Conservation (phyloP, 192 early-diverging fungal species). For the Entomortierella parvispora region DNA sequence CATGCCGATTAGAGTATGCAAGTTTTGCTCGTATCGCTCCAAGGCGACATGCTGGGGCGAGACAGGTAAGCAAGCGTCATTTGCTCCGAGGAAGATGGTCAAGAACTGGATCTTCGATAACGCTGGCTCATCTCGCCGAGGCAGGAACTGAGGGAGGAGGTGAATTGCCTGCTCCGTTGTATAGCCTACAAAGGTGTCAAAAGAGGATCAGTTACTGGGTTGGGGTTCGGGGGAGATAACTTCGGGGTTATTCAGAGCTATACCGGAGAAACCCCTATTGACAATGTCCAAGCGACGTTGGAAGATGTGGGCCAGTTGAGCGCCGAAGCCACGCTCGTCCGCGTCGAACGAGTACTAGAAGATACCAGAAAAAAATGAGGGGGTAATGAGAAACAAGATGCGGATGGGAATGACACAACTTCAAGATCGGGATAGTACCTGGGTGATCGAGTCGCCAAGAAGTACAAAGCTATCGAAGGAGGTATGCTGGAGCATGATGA, state of each 20-base stretch:
- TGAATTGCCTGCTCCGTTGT: conserved; percentile 69
- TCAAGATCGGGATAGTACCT: conserved; percentile 25
- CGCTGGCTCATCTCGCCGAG: conserved; percentile 13
- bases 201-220: not conserved
- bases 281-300: conserved; percentile 79
- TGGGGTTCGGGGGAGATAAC: not conserved
- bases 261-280: conserved; percentile 85
- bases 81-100: conserved; percentile 85
- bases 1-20: conserved; percentile 67
- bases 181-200: conserved; percentile 59
- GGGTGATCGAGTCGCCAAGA: conserved; percentile 59
- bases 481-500: conserved; percentile 16
- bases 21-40: conserved; percentile 65
- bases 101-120: conserved; percentile 61
- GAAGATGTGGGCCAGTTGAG: conserved; percentile 63
- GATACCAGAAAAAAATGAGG: conserved; percentile 20
- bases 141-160: conserved; percentile 65
- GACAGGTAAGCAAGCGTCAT: conserved; percentile 71
- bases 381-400: not conserved
- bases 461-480: conserved; percentile 34
- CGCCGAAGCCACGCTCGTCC: conserved; percentile 59
- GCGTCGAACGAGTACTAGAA: conserved; percentile 25
- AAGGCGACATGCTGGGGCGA: conserved; percentile 71
- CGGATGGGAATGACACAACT: not conserved
- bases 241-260: not conserved